phyloP scores from a whole-genome alignment of 352 stramenopile genomes.

The Saprolegnia diclina region DNA sequence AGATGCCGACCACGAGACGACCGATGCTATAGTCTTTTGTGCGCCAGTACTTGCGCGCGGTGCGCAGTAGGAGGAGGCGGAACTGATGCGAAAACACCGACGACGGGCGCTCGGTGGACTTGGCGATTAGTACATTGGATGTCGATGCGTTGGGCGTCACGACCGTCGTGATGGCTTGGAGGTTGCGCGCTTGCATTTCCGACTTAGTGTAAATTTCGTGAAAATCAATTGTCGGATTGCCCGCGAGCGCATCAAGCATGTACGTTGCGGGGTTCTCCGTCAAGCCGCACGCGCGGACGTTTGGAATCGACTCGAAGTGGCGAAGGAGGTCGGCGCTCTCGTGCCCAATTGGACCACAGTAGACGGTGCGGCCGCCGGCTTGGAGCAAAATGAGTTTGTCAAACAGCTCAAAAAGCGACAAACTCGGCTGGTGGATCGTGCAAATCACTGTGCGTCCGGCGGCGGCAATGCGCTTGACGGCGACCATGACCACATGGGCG shows the following conservation, averaged over 20 bases:
- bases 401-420: slow-evolving; percentile 30
- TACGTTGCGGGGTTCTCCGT: slow-evolving; percentile 27
- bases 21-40: slow-evolving; percentile 2
- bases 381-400: slow-evolving; percentile 31
- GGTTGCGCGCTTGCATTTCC: neutral
- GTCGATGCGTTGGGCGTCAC: neutral
- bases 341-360: slow-evolving; percentile 11
- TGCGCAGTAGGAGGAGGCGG: slow-evolving; percentile 7
- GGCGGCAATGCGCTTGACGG: slow-evolving; percentile 26
- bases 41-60: slow-evolving; percentile 15
- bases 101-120: neutral
- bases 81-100: slow-evolving; percentile 14
- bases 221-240: neutral
- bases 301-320: slow-evolving; percentile 16
- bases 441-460: slow-evolving; percentile 29
- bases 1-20: slow-evolving; percentile 1
- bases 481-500: slow-evolving; percentile 40
- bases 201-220: slow-evolving; percentile 11
- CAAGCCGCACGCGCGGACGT: neutral
- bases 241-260: slow-evolving; percentile 23
- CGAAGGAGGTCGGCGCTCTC: slow-evolving; percentile 11
- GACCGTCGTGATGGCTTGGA: slow-evolving; percentile 7
- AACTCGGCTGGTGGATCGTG: slow-evolving; percentile 33
- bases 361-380: slow-evolving; percentile 27
- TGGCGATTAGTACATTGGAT: neutral